Evolutionary conservation across 352 stramenopile genomes (phyloP).

Genomic region (Aphanomyces cochlioides): DNA sequence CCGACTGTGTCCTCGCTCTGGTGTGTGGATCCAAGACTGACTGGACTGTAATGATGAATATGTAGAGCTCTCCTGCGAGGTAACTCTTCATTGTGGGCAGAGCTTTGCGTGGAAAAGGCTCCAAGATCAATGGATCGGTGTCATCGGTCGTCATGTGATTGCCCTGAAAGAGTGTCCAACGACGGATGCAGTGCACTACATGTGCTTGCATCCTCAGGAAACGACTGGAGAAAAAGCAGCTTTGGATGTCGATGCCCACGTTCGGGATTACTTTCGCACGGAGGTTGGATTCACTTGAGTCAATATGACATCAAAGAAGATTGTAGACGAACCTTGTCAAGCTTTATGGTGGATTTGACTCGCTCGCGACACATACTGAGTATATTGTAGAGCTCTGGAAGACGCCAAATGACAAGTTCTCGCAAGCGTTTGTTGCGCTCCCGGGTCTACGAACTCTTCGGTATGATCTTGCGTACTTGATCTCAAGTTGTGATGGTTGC

Average conservation of each 20-base stretch:
- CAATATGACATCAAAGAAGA: no score
- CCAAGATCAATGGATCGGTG: constrained; percentile 47
- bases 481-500: not conserved
- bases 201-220: constrained; percentile 59
- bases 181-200: constrained; percentile 43
- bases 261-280: constrained; percentile 89
- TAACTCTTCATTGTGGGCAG: constrained; percentile 25
- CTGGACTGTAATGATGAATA: not conserved
- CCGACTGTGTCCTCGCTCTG: constrained; percentile 24
- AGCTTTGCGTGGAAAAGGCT: constrained; percentile 18
- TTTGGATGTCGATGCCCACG: constrained; percentile 31
- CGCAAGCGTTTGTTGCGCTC: constrained; percentile 67
- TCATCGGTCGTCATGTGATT: constrained; percentile 47
- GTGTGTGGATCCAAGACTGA: not conserved
- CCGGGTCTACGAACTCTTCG: constrained; percentile 88
- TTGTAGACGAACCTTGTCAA: constrained; percentile 15
- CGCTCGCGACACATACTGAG: constrained; percentile 20
- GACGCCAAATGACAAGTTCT: constrained; percentile 48
- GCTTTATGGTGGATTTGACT: constrained; percentile 3
- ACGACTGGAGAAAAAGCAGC: constrained; percentile 40
- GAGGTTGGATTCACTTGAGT: constrained; percentile 37
- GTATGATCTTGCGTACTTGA: not conserved
- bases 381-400: constrained; percentile 85
- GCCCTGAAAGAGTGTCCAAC: constrained; percentile 43
- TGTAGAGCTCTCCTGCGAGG: constrained; percentile 21